Evolutionary conservation across 768 basidiomycete species (phyloP).

Genomic region (Galerina marginata): DNA sequence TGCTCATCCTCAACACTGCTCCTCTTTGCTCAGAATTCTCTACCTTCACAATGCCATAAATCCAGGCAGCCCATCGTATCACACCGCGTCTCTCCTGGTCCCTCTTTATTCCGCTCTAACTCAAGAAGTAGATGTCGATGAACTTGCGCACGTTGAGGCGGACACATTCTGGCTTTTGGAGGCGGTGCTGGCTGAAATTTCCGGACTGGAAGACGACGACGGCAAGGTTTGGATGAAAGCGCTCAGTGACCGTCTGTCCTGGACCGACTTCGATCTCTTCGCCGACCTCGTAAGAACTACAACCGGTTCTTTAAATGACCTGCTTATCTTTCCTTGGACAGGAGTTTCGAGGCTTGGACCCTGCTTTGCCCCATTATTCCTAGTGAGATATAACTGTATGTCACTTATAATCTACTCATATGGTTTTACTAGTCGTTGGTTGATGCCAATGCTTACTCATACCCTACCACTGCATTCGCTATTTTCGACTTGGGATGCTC

Average conservation of each 20-base stretch:
- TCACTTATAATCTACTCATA: not conserved
- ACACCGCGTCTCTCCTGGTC: constrained; percentile 71
- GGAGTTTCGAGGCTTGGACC: constrained; percentile 71
- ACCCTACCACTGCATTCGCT: constrained; percentile 69
- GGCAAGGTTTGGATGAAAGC: constrained; percentile 66
- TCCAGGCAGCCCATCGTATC: constrained; percentile 70
- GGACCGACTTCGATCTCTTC: constrained; percentile 69
- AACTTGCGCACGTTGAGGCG: constrained; percentile 72
- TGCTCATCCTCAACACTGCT: constrained; percentile 63
- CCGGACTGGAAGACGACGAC: constrained; percentile 72
- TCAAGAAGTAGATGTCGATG: constrained; percentile 65
- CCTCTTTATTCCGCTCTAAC: constrained; percentile 68
- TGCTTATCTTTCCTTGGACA: constrained; percentile 29
- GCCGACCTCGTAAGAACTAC: constrained; percentile 56
- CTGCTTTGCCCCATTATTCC: constrained; percentile 77
- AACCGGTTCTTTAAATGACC: not conserved
- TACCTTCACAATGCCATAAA: constrained; percentile 76
- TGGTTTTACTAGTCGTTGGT: constrained; percentile 62
- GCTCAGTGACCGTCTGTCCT: constrained; percentile 61
- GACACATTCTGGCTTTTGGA: constrained; percentile 87
- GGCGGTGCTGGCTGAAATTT: constrained; percentile 71
- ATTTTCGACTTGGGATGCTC: constrained; percentile 70
- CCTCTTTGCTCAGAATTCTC: constrained; percentile 69
- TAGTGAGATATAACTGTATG: constrained; percentile 53
- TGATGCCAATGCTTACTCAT: constrained; percentile 72